Evolutionary conservation across 306 rosid species (phyloP).

Genomic region (Corylus avellana): DNA sequence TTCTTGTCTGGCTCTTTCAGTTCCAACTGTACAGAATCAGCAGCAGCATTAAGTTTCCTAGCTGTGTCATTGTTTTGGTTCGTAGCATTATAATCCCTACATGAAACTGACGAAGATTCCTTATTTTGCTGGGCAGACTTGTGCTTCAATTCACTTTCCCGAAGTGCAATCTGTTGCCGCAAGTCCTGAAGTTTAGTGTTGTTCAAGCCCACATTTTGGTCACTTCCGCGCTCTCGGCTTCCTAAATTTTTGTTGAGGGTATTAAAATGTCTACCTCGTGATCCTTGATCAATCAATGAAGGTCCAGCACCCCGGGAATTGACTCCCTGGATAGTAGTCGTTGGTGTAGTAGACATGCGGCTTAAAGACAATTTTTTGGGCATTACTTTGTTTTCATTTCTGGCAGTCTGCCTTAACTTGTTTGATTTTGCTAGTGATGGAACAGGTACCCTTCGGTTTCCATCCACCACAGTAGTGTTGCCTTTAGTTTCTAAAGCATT

Average conservation of each 20-base stretch:
- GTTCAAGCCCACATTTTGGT: constrained; percentile 48
- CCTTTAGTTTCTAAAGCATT: constrained; percentile 42
- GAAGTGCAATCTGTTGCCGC: constrained; percentile 88
- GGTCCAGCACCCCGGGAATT: constrained; percentile 53
- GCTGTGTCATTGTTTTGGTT: constrained; percentile 44
- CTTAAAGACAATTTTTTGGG: constrained; percentile 50
- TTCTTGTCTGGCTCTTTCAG: constrained; percentile 66
- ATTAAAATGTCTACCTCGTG: constrained; percentile 49
- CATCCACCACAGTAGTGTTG: constrained; percentile 32
- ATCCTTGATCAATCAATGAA: constrained; percentile 49
- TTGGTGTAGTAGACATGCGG: constrained; percentile 46
- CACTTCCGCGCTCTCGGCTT: constrained; percentile 52
- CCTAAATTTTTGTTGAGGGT: constrained; percentile 37
- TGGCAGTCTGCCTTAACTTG: constrained; percentile 41
- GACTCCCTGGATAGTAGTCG: constrained; percentile 38
- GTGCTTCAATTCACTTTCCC: constrained; percentile 80
- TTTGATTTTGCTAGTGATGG: constrained; percentile 47
- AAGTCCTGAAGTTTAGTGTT: constrained; percentile 78
- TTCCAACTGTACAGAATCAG: constrained; percentile 45
- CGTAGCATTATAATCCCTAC: constrained; percentile 44
- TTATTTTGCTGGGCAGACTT: constrained; percentile 70
- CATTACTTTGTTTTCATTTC: constrained; percentile 44
- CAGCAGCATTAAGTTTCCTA: constrained; percentile 37
- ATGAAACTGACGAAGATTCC: constrained; percentile 53
- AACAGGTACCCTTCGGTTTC: constrained; percentile 46